Conservation (phyloP, 495 filamentous ascomycete species). For the Massariosphaeria phaeospora region DNA sequence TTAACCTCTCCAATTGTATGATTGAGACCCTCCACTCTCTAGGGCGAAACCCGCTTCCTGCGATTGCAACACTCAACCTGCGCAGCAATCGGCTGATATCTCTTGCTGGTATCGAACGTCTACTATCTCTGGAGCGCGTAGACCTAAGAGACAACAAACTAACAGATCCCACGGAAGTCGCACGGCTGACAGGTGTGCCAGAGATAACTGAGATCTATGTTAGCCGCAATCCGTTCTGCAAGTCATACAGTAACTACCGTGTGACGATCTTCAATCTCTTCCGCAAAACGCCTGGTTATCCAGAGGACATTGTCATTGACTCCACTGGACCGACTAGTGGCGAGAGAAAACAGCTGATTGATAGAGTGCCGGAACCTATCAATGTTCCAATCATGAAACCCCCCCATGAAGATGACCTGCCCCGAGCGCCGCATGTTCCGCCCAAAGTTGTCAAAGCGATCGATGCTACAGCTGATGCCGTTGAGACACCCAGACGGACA, state of each 20-base stretch:
- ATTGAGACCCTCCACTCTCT: constrained; percentile 91
- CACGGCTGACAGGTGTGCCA: constrained; percentile 81
- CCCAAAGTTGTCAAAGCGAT: constrained; percentile 35
- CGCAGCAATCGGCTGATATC: constrained; percentile 83
- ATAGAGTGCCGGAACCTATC: constrained; percentile 68
- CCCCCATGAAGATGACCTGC: constrained; percentile 46
- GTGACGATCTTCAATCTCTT: constrained; percentile 95
- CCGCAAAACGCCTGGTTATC: constrained; percentile 82
- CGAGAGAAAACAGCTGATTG: constrained; percentile 79
- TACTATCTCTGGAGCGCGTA: constrained; percentile 80
- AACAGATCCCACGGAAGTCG: constrained; percentile 83
- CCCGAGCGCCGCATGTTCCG: constrained; percentile 4
- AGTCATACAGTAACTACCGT: constrained; percentile 78
- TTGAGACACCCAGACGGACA: constrained; percentile 1
- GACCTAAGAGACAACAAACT: constrained; percentile 90
- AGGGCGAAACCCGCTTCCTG: constrained; percentile 77
- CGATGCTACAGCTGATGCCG: constrained; percentile 36
- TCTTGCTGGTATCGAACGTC: constrained; percentile 82
- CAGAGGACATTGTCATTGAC: constrained; percentile 87
- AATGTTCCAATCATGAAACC: constrained; percentile 72
- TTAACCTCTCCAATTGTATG: constrained; percentile 96
- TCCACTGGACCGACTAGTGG: constrained; percentile 70
- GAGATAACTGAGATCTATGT: constrained; percentile 91
- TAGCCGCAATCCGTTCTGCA: constrained; percentile 81
- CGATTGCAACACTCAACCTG: constrained; percentile 88